Conservation (phyloP, 495 filamentous ascomycete species). For the Parathielavia appendiculata region DNA sequence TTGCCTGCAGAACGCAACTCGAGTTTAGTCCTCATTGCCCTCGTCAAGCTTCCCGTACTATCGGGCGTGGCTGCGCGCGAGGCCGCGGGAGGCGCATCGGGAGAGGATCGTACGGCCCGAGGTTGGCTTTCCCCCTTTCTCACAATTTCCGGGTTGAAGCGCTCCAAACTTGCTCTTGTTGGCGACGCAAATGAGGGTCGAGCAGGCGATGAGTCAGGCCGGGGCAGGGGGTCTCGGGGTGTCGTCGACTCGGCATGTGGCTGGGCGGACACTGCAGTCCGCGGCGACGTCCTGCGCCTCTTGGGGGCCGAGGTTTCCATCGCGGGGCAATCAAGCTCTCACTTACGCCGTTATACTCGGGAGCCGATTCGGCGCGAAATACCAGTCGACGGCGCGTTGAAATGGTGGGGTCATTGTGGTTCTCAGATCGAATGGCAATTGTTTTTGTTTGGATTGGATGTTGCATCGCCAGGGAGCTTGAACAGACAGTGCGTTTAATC, state of each 20-base stretch:
- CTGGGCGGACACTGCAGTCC: slow-evolving; percentile 34
- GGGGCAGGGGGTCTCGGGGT: slow-evolving; percentile 12
- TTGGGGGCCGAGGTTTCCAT: slow-evolving; percentile 59
- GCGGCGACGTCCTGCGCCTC: slow-evolving; percentile 55
- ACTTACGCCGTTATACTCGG: slow-evolving; percentile 18
- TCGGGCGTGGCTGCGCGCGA: slow-evolving; percentile 28
- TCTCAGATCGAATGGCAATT: background rate
- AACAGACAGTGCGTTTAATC: background rate
- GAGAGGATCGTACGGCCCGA: slow-evolving; percentile 30
- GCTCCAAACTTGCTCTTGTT: slow-evolving; percentile 58
- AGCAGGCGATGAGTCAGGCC: slow-evolving; percentile 5
- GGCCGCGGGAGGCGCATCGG: slow-evolving; percentile 23
- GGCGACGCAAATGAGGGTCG: slow-evolving; percentile 62
- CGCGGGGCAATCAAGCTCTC: slow-evolving; percentile 15
- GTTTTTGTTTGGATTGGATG: slow-evolving; percentile 13
- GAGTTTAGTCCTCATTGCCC: slow-evolving; percentile 16
- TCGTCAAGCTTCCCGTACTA: slow-evolving; percentile 17
- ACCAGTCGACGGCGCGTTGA: slow-evolving; percentile 21
- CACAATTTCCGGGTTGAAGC: slow-evolving; percentile 57
- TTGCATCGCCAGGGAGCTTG: background rate
- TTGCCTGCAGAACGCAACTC: slow-evolving; percentile 15
- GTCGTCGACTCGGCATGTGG: slow-evolving; percentile 21
- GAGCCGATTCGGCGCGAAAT: slow-evolving; percentile 2
- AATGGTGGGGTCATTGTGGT: slow-evolving; percentile 9
- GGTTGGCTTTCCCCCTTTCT: slow-evolving; percentile 40